These are phyloP conservation scores for Pelagomonas calceolata DNA, from an alignment of 108 stramenopile genomes.

Conservation along the genomic window DNA sequence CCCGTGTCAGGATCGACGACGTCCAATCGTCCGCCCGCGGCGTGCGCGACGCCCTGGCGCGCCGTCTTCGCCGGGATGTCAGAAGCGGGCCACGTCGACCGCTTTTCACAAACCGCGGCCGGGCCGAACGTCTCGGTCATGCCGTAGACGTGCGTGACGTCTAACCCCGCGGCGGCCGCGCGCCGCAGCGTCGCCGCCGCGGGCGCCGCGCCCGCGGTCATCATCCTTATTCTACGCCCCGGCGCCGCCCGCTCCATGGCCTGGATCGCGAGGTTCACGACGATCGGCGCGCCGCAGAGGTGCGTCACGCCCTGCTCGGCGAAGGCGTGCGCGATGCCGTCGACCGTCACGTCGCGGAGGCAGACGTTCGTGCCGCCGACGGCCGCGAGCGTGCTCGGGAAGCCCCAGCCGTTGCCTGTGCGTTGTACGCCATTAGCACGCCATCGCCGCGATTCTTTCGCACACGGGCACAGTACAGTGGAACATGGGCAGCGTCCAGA, in stretches of 20 bases:
- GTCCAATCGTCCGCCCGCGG: background rate
- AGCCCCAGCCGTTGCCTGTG: conserved; percentile 1
- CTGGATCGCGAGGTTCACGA: background rate
- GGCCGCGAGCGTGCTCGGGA: background rate
- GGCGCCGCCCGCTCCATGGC: background rate
- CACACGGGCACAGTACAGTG: no score
- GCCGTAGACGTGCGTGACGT: conserved; percentile 4
- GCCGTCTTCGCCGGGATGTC: background rate
- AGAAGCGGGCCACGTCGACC: background rate
- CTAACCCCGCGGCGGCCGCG: background rate
- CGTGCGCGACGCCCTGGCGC: conserved; percentile 3
- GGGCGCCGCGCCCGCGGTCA: background rate
- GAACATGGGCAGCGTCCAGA: background rate
- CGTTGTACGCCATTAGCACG: no score
- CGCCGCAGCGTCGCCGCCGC: background rate
- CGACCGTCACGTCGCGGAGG: background rate
- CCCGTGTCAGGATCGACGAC: background rate
- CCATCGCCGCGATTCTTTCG: no score
- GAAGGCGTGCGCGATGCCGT: background rate
- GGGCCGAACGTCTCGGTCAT: conserved; percentile 2
- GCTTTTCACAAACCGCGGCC: background rate
- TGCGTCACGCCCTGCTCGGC: background rate
- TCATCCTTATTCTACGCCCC: background rate
- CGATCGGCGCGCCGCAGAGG: background rate
- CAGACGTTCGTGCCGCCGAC: background rate